phyloP scores from a whole-genome alignment of 345 rosid species.

The Anacardium occidentale region DNA sequence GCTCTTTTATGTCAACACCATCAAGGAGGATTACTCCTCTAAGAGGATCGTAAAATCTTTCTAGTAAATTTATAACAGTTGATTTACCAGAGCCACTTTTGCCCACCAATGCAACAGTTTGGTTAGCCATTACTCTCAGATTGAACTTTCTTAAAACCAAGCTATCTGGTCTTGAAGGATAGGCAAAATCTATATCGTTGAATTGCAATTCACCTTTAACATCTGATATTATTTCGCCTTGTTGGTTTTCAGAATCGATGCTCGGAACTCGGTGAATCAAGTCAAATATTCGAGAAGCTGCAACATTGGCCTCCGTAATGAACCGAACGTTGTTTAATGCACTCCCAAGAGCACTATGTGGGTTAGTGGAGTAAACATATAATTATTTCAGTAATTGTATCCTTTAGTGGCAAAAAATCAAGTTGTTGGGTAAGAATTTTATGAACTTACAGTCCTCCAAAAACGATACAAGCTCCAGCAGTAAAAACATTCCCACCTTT shows the following conservation, averaged over 20 bases:
- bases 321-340: conserved; percentile 23
- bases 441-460: conserved; percentile 27
- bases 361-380: too few species aligned
- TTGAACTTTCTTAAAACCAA: conserved; percentile 39
- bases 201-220: conserved; percentile 44
- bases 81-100: conserved; percentile 64
- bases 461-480: conserved; percentile 22
- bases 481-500: conserved; percentile 25
- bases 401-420: too few species aligned
- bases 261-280: conserved; percentile 24
- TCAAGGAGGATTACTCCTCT: conserved; percentile 51
- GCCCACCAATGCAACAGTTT: conserved; percentile 48
- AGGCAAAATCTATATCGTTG: conserved; percentile 39
- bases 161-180: conserved; percentile 52
- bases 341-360: conserved; percentile 28
- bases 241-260: neutral
- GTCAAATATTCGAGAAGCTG: conserved; percentile 20
- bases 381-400: too few species aligned
- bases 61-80: conserved; percentile 37
- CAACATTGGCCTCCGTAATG: conserved; percentile 22
- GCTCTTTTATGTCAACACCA: conserved; percentile 34
- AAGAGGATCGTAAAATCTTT: conserved; percentile 49
- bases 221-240: conserved; percentile 2
- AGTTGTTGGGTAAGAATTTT: too few species aligned
- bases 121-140: conserved; percentile 33